Evolutionary conservation across 2,329 filamentous ascomycete species (phyloP).

Genomic region (Fusarium sp.): DNA sequence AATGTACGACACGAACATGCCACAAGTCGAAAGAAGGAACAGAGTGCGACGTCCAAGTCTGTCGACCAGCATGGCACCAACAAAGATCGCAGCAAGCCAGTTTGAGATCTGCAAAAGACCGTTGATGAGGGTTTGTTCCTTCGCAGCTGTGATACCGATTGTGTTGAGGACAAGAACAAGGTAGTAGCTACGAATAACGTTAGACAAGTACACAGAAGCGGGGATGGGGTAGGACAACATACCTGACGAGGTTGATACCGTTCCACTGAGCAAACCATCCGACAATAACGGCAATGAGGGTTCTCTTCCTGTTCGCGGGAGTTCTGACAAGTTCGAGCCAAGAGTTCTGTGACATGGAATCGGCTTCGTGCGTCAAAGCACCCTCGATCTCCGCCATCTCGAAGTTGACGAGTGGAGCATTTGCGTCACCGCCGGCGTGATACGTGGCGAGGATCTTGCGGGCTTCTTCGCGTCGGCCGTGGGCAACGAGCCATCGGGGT

Average conservation of each 20-base stretch:
- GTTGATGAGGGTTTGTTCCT: conserved; percentile 50
- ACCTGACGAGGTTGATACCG: conserved; percentile 37
- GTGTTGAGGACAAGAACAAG: conserved; percentile 54
- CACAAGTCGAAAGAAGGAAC: conserved; percentile 52
- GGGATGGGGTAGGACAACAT: not conserved
- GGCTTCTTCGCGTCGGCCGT: conserved; percentile 51
- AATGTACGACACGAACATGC: conserved; percentile 52
- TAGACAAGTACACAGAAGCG: not conserved
- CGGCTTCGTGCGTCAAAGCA: conserved; percentile 49
- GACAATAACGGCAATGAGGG: conserved; percentile 36
- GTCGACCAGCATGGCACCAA: conserved; percentile 55
- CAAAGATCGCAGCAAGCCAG: conserved; percentile 53
- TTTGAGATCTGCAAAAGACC: conserved; percentile 52
- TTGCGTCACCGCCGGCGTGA: conserved; percentile 56
- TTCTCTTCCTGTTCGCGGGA: conserved; percentile 47
- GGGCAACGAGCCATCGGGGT: conserved; percentile 48
- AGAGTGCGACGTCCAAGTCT: conserved; percentile 55
- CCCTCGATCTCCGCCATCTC: conserved; percentile 57
- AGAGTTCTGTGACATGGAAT: conserved; percentile 51
- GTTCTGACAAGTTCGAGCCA: conserved; percentile 55
- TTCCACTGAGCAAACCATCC: conserved; percentile 42
- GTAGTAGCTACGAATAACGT: conserved; percentile 46
- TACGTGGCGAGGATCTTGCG: conserved; percentile 54
- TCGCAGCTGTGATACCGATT: conserved; percentile 53
- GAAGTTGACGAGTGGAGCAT: conserved; percentile 55